Evolutionary conservation across 768 basidiomycete genomes (phyloP).

Genomic region (Phanerochaete sordida): DNA sequence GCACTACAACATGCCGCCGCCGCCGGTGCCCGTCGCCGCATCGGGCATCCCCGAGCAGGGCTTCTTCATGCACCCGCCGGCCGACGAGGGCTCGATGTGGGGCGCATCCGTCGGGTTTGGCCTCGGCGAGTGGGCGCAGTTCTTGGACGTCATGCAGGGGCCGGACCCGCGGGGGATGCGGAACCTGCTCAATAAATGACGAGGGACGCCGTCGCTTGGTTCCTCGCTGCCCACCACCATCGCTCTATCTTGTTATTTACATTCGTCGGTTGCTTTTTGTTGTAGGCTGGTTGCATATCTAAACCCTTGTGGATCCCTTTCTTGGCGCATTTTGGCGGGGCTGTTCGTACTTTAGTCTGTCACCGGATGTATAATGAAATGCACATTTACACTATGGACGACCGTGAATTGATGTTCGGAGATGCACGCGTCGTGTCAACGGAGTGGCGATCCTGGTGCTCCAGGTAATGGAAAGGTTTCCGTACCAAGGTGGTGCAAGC

Average conservation of each 20-base stretch:
- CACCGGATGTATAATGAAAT: neutral
- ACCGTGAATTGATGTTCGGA: too few relatives aligned
- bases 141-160: slow-evolving; percentile 63
- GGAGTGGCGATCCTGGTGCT: too few relatives aligned
- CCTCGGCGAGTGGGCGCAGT: slow-evolving; percentile 69
- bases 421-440: too few relatives aligned
- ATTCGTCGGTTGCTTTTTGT: neutral
- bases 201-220: too few relatives aligned
- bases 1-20: slow-evolving; percentile 8
- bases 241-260: neutral
- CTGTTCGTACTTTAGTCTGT: too few relatives aligned
- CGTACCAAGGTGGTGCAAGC: too few relatives aligned
- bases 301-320: neutral
- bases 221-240: too few relatives aligned
- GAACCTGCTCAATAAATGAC: neutral
- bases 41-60: slow-evolving; percentile 2
- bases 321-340: neutral
- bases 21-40: neutral
- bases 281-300: neutral
- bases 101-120: slow-evolving; percentile 72
- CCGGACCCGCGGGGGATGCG: slow-evolving; percentile 17
- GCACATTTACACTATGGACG: too few relatives aligned
- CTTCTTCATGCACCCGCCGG: slow-evolving; percentile 42
- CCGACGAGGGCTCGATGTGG: slow-evolving; percentile 69
- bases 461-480: too few relatives aligned